Evolutionary conservation across 176 grass and related monocot genomes (phyloP).

Genomic region (Carex kokanica): DNA sequence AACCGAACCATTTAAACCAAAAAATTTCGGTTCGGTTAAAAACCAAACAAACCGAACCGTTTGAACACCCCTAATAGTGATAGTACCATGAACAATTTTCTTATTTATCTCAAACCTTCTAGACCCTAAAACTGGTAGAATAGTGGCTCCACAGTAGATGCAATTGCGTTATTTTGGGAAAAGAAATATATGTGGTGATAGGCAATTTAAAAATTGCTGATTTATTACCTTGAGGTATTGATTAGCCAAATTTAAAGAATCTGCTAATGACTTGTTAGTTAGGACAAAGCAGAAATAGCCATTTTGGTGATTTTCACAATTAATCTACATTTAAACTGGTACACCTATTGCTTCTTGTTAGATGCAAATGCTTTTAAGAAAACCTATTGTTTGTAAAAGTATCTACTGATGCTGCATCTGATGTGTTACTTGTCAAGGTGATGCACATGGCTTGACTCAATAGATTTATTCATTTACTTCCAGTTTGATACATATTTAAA

Average conservation of each 20-base stretch:
- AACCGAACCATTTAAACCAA: no score
- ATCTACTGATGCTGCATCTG: not conserved
- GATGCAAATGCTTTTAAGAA: constrained; percentile 11
- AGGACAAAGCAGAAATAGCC: constrained; percentile 9
- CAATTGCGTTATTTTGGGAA: not conserved
- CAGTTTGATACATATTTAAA: not conserved
- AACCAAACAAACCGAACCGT: no score
- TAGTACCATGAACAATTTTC: not conserved
- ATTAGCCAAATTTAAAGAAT: not conserved
- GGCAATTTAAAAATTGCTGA: not conserved
- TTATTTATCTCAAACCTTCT: not conserved
- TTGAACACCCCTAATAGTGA: no score
- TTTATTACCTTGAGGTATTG: constrained; percentile 3
- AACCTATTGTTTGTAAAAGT: constrained; percentile 9
- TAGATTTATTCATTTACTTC: constrained; percentile 1
- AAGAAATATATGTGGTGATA: not conserved
- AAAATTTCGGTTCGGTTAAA: no score
- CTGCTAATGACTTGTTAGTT: constrained; percentile 26
- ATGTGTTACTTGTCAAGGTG: constrained; percentile 4
- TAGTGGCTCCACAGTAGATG: not conserved
- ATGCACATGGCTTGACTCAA: constrained; percentile 19
- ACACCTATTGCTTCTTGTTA: constrained; percentile 28
- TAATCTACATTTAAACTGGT: constrained; percentile 29
- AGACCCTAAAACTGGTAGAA: not conserved
- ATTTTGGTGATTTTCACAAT: constrained; percentile 16